These are phyloP conservation scores for Hypoxylon sp. DNA, from an alignment of 2,329 filamentous ascomycete species.

Conservation along the genomic window DNA sequence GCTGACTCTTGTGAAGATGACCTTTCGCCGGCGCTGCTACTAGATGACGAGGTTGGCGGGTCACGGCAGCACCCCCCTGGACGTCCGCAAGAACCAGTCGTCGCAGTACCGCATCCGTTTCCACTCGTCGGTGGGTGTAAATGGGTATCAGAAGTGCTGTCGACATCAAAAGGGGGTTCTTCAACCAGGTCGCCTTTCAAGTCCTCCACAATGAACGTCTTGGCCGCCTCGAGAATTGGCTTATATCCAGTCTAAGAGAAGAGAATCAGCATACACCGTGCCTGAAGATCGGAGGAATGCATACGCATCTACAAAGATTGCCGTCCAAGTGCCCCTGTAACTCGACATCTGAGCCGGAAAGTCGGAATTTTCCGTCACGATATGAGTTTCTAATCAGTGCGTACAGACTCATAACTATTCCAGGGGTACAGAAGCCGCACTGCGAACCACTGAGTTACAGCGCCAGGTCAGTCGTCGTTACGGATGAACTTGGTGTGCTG, in stretches of 20 bases:
- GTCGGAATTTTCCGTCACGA: conserved; percentile 67
- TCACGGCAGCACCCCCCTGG: conserved; percentile 49
- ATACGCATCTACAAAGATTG: conserved; percentile 71
- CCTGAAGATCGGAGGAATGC: conserved; percentile 49
- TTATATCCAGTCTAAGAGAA: conserved; percentile 81
- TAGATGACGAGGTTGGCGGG: conserved; percentile 58
- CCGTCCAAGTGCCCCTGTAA: conserved; percentile 95
- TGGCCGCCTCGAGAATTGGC: conserved; percentile 89
- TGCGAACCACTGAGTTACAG: conserved; percentile 76
- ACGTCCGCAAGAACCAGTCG: conserved; percentile 30
- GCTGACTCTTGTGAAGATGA: conserved; percentile 55
- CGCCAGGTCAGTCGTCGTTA: conserved; percentile 47
- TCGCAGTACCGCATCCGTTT: conserved; percentile 3
- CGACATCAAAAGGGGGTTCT: conserved; percentile 1
- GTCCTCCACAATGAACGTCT: conserved; percentile 74
- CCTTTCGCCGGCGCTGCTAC: conserved; percentile 73
- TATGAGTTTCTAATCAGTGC: conserved; percentile 71
- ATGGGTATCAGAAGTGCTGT: conserved; percentile 1
- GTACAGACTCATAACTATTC: conserved; percentile 96
- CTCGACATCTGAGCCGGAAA: conserved; percentile 73
- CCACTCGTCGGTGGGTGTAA: background rate
- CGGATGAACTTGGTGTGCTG: background rate
- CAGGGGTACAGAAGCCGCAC: conserved; percentile 91
- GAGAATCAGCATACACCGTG: conserved; percentile 7
- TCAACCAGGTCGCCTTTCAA: conserved; percentile 49